phyloP scores from a whole-genome alignment of 345 rosid genomes.

The Abelmoschus esculentus region DNA sequence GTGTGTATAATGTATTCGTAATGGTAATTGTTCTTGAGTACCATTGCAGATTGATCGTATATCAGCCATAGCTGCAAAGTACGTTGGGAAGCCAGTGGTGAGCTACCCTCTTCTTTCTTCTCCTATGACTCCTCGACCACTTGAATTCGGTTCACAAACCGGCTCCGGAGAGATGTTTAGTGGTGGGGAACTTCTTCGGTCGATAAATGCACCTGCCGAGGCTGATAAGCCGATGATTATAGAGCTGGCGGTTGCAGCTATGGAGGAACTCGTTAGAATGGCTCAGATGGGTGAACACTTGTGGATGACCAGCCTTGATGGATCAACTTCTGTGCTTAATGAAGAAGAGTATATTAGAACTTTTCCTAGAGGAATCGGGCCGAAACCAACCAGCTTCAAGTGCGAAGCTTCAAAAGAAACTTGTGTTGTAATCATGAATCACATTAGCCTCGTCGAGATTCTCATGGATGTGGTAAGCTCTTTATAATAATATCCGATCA shows the following conservation, averaged over 20 bases:
- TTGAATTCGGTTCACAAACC: slow-evolving; percentile 44
- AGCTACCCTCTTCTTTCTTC: slow-evolving; percentile 66
- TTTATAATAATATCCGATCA: neutral
- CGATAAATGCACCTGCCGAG: slow-evolving; percentile 49
- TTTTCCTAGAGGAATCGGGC: slow-evolving; percentile 55
- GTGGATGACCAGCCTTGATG: slow-evolving; percentile 60
- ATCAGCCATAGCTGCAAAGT: slow-evolving; percentile 86
- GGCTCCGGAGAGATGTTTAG: slow-evolving; percentile 55
- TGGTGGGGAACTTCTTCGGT: slow-evolving; percentile 62
- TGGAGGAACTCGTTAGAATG: slow-evolving; percentile 82
- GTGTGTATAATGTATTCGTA: neutral
- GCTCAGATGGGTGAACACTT: slow-evolving; percentile 68
- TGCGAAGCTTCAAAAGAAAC: slow-evolving; percentile 74
- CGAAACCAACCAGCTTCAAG: slow-evolving; percentile 51
- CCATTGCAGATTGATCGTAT: slow-evolving; percentile 66
- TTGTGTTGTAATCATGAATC: slow-evolving; percentile 60
- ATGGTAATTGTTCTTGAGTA: neutral
- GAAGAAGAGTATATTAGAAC: slow-evolving; percentile 59
- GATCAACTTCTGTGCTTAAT: slow-evolving; percentile 31
- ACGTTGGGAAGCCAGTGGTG: slow-evolving; percentile 83
- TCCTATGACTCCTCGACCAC: slow-evolving; percentile 52
- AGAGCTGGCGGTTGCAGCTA: slow-evolving; percentile 76
- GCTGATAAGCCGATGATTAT: slow-evolving; percentile 58
- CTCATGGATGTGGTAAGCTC: slow-evolving; percentile 70
- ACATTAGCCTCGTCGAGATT: slow-evolving; percentile 52